A percentile compares a stretch with the other conserved stretches of the same genome.
Conservation (phyloP, 192 early-diverging fungal genomes). For the Fimicolochytrium jonesii region DNA sequence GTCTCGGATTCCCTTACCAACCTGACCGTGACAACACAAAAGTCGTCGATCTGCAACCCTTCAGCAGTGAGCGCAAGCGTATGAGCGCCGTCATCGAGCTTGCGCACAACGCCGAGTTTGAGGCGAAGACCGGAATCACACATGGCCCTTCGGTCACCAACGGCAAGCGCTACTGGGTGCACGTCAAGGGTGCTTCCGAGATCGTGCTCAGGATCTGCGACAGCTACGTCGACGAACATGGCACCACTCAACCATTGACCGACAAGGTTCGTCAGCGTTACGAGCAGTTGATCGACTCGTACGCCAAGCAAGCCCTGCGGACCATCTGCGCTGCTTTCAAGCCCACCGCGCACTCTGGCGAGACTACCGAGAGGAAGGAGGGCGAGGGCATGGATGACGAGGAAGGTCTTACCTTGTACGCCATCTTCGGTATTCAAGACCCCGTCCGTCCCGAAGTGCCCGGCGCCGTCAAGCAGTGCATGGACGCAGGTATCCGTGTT, state of each 20-base stretch:
- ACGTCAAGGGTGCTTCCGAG: constrained; percentile 87
- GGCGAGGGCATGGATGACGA: constrained; percentile 48
- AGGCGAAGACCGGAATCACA: background rate
- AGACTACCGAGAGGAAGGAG: constrained; percentile 28
- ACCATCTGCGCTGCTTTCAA: constrained; percentile 82
- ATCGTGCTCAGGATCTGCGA: constrained; percentile 60
- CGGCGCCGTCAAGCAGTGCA: constrained; percentile 83
- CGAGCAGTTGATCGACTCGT: constrained; percentile 58
- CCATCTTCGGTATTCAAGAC: constrained; percentile 95
- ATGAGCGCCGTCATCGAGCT: constrained; percentile 83
- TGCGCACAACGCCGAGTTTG: constrained; percentile 31
- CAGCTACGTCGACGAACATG: constrained; percentile 29
- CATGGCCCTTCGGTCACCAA: background rate
- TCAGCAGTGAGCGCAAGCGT: constrained; percentile 87
- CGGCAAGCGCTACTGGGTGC: constrained; percentile 57
- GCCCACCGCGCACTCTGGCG: constrained; percentile 12
- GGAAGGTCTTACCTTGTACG: constrained; percentile 71
- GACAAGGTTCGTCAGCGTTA: constrained; percentile 13
- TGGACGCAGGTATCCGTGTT: constrained; percentile 88
- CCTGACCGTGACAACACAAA: constrained; percentile 60
- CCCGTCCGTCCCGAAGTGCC: constrained; percentile 93
- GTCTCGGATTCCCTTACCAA: constrained; percentile 60
- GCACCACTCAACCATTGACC: constrained; percentile 27
- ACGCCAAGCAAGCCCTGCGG: constrained; percentile 76
- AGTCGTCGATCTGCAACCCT: constrained; percentile 77